These are phyloP conservation scores for Lipomyces starkeyi DNA, from an alignment of 805 yeast genomes.

Conservation along the genomic window DNA sequence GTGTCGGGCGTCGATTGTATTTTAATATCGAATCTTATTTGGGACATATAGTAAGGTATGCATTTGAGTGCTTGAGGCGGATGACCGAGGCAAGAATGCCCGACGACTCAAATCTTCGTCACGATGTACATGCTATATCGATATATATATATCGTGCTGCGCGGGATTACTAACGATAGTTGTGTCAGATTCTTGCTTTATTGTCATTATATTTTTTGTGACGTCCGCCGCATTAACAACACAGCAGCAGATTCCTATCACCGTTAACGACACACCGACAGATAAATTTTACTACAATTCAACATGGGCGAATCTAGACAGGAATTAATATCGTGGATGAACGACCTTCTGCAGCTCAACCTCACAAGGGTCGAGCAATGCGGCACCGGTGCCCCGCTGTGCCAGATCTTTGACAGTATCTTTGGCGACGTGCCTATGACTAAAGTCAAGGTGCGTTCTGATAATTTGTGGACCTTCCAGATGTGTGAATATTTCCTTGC, in stretches of 20 bases:
- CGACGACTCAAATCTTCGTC: no score
- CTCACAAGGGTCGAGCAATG: conserved; percentile 87
- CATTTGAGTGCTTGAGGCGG: no score
- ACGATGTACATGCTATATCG: no score
- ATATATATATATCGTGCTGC: no score
- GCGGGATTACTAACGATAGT: no score
- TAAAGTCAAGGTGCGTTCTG: conserved; percentile 59
- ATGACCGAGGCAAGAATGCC: no score
- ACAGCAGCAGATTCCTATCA: neutral
- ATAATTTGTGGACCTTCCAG: neutral
- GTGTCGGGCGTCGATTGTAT: no score
- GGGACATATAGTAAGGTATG: no score
- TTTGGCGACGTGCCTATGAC: conserved; percentile 81
- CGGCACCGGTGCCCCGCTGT: conserved; percentile 94
- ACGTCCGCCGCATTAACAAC: neutral
- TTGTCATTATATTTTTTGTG: no score
- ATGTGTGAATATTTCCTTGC: neutral
- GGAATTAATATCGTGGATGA: conserved; percentile 85
- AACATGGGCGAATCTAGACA: conserved; percentile 75
- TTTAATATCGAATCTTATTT: no score
- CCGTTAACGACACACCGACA: neutral
- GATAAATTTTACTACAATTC: neutral
- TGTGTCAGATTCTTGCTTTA: no score
- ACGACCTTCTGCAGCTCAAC: conserved; percentile 66
- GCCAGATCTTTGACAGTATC: conserved; percentile 88